phyloP scores from a whole-genome alignment of 2,329 filamentous ascomycete genomes.

The Aspergillus sp. region DNA sequence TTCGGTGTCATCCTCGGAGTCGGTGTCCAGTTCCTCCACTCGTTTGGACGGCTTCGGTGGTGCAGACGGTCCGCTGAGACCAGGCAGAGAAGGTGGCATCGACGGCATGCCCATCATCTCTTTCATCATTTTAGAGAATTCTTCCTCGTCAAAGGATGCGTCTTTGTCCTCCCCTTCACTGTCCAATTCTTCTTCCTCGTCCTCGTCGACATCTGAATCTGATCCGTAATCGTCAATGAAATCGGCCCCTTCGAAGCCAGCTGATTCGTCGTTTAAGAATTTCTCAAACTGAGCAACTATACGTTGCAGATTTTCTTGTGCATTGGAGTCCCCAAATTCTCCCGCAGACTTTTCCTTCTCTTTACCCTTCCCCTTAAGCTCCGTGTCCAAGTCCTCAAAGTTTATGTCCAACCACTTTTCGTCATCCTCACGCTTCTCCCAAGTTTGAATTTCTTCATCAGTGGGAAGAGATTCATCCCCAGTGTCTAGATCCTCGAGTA shows the following conservation, averaged over 20 bases:
- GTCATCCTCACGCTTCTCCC: conserved; percentile 73
- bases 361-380: conserved; percentile 63
- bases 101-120: conserved; percentile 78
- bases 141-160: conserved; percentile 77
- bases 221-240: conserved; percentile 67
- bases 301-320: conserved; percentile 67
- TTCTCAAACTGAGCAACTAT: conserved; percentile 93
- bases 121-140: conserved; percentile 84
- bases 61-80: conserved; percentile 20
- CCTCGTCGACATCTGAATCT: conserved; percentile 57
- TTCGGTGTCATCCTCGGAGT: conserved; percentile 60
- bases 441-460: conserved; percentile 69
- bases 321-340: conserved; percentile 46
- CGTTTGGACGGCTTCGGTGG: conserved; percentile 27
- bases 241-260: conserved; percentile 76
- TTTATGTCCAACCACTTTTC: conserved; percentile 92
- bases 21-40: conserved; percentile 52
- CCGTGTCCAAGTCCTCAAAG: conserved; percentile 82
- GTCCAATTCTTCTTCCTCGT: conserved; percentile 55
- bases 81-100: conserved; percentile 44
- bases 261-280: conserved; percentile 83
- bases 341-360: conserved; percentile 24
- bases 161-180: conserved; percentile 71
- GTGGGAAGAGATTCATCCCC: conserved; percentile 71
- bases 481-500: conserved; percentile 72